These are phyloP conservation scores for Endocalyx cinctus DNA, from an alignment of 2,329 filamentous ascomycete genomes.

Conservation along the genomic window DNA sequence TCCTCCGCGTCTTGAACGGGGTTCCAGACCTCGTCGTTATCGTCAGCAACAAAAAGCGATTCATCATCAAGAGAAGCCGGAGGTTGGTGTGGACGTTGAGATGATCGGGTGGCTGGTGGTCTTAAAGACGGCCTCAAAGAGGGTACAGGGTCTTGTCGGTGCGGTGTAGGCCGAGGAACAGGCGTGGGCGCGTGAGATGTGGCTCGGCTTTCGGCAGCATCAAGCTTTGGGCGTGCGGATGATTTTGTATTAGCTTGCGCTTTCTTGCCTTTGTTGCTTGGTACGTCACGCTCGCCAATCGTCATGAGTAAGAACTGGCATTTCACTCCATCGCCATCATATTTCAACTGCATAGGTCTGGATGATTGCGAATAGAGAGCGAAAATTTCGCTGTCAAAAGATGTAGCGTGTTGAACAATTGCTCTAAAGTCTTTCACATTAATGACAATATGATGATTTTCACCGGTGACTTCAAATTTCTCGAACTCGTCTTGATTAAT, in stretches of 20 bases:
- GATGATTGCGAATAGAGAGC: conserved; percentile 68
- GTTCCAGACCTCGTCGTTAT: conserved; percentile 70
- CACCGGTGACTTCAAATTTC: conserved; percentile 62
- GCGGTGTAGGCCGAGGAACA: conserved; percentile 26
- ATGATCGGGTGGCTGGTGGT: conserved; percentile 36
- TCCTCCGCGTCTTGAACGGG: conserved; percentile 56
- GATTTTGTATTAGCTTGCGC: conserved; percentile 34
- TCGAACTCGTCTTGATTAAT: conserved; percentile 75
- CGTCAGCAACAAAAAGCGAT: conserved; percentile 64
- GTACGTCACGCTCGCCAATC: conserved; percentile 58
- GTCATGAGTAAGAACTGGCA: conserved; percentile 83
- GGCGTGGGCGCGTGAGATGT: conserved; percentile 26
- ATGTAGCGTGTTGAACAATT: conserved; percentile 70
- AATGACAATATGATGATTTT: conserved; percentile 73
- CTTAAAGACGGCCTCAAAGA: conserved; percentile 19
- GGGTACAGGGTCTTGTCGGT: conserved; percentile 36
- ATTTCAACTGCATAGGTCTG: conserved; percentile 68
- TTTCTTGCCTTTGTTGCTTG: conserved; percentile 44
- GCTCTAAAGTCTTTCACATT: conserved; percentile 80
- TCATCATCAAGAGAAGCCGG: conserved; percentile 58
- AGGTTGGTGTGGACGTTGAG: conserved; percentile 49
- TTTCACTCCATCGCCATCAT: conserved; percentile 61
- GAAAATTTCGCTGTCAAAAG: conserved; percentile 60
- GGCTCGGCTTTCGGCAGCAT: conserved; percentile 42
- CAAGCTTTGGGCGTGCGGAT: conserved; percentile 37